A percentile compares a stretch with the other conserved stretches of the same genome.
Conservation (phyloP, 2,329 filamentous ascomycete species). For the Colletotrichum eleusines region DNA sequence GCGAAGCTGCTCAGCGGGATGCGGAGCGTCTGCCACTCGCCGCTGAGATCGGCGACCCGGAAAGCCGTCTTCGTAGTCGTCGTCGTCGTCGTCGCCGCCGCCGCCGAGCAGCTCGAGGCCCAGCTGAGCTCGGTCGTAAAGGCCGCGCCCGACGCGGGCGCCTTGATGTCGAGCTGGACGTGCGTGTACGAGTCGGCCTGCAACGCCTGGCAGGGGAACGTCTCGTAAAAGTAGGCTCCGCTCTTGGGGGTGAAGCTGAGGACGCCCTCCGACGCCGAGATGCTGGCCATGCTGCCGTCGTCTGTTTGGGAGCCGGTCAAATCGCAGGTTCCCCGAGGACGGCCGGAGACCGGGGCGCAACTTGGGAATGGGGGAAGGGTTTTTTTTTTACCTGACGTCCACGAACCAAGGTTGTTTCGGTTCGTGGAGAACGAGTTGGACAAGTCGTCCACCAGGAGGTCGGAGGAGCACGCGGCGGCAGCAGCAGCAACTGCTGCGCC, state of each 20-base stretch:
- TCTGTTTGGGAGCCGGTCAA: slow-evolving; percentile 53
- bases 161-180: slow-evolving; percentile 47
- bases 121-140: slow-evolving; percentile 55
- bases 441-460: slow-evolving; percentile 52
- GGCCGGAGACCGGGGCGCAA: neutral
- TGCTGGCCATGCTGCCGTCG: slow-evolving; percentile 60
- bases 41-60: slow-evolving; percentile 61
- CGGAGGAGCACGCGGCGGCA: slow-evolving; percentile 46
- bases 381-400: slow-evolving; percentile 53
- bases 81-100: slow-evolving; percentile 27
- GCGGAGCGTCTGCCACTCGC: slow-evolving; percentile 61
- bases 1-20: slow-evolving; percentile 63
- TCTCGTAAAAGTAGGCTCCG: slow-evolving; percentile 66
- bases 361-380: too few relatives aligned
- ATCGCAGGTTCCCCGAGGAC: neutral
- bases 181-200: slow-evolving; percentile 61
- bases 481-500: slow-evolving; percentile 32
- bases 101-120: slow-evolving; percentile 54
- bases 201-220: slow-evolving; percentile 61
- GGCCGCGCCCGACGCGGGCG: slow-evolving; percentile 43
- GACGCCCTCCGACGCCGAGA: slow-evolving; percentile 55
- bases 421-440: slow-evolving; percentile 49
- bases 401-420: slow-evolving; percentile 51
- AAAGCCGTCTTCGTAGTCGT: slow-evolving; percentile 58
- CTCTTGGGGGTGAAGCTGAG: slow-evolving; percentile 63